Conservation (phyloP, 2,329 filamentous ascomycete species). For the Colletotrichum coccodes region DNA sequence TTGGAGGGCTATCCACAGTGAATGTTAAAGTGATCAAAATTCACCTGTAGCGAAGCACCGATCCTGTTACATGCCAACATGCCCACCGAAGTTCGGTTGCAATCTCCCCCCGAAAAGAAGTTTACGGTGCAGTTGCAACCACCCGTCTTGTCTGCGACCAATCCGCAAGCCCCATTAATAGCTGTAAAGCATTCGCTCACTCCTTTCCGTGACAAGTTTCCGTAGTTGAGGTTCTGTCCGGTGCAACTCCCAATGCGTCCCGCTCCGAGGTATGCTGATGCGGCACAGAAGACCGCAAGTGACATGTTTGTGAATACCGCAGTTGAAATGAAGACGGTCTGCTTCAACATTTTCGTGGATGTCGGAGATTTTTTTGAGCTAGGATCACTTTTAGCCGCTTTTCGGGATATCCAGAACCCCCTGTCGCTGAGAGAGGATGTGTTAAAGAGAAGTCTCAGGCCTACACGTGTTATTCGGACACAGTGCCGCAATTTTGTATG, state of each 20-base stretch:
- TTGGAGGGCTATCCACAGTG: background rate
- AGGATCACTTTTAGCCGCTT: too few relatives aligned
- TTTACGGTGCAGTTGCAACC: constrained; percentile 13
- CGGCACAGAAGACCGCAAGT: constrained; percentile 9
- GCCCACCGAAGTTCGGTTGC: constrained; percentile 15
- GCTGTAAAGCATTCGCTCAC: constrained; percentile 21
- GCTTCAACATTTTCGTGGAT: background rate
- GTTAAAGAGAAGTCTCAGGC: too few relatives aligned
- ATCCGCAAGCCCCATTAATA: constrained; percentile 12
- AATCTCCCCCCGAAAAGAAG: constrained; percentile 21
- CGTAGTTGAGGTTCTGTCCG: constrained; percentile 8
- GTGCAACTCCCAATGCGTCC: constrained; percentile 16
- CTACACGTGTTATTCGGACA: too few relatives aligned
- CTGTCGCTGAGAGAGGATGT: too few relatives aligned
- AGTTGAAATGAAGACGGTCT: background rate
- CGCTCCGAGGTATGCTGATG: constrained; percentile 15
- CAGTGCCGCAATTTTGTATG: too few relatives aligned
- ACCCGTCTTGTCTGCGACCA: background rate
- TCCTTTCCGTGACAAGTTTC: constrained; percentile 1
- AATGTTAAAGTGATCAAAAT: constrained; percentile 30
- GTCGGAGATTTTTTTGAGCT: background rate
- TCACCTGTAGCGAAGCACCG: constrained; percentile 12
- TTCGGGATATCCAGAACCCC: too few relatives aligned
- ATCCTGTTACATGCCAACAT: constrained; percentile 6
- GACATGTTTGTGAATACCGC: background rate